phyloP scores from a whole-genome alignment of 495 filamentous ascomycete genomes.

The Hypoxylon cercidicola region DNA sequence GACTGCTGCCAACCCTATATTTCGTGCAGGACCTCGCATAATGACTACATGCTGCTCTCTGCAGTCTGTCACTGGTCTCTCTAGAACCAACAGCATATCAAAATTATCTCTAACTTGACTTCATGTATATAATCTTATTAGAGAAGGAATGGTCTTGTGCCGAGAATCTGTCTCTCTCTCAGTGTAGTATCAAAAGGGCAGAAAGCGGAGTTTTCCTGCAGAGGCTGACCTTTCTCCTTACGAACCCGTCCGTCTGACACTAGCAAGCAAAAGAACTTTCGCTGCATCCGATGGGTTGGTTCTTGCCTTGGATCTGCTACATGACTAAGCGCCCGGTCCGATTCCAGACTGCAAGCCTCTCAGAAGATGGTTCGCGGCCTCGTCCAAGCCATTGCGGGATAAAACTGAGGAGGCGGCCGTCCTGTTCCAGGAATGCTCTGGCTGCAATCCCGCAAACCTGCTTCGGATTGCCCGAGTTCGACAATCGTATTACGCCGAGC shows the following conservation, averaged over 20 bases:
- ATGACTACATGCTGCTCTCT: conserved; percentile 11
- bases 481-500: conserved; percentile 26
- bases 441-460: conserved; percentile 20
- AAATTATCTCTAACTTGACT: conserved; percentile 15
- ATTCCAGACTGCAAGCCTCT: conserved; percentile 19
- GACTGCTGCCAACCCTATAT: not conserved
- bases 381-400: conserved; percentile 28
- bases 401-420: conserved; percentile 3
- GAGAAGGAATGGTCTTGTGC: not conserved
- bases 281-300: not conserved
- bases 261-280: not conserved
- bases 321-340: conserved; percentile 28
- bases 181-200: conserved; percentile 10
- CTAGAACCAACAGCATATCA: conserved; percentile 11
- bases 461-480: conserved; percentile 24
- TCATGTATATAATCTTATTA: not conserved
- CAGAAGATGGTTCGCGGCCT: conserved; percentile 21
- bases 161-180: conserved; percentile 3
- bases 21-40: conserved; percentile 20
- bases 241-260: conserved; percentile 5
- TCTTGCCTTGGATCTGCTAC: conserved; percentile 4
- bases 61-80: conserved; percentile 7
- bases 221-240: conserved; percentile 7
- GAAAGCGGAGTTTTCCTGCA: conserved; percentile 6
- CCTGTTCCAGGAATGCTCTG: not conserved